Percentiles rank a stretch among this genome's conserved stretches.
These are phyloP conservation scores for Microsporum canis DNA, from an alignment of 2,329 filamentous ascomycete species.

Conservation along the genomic window DNA sequence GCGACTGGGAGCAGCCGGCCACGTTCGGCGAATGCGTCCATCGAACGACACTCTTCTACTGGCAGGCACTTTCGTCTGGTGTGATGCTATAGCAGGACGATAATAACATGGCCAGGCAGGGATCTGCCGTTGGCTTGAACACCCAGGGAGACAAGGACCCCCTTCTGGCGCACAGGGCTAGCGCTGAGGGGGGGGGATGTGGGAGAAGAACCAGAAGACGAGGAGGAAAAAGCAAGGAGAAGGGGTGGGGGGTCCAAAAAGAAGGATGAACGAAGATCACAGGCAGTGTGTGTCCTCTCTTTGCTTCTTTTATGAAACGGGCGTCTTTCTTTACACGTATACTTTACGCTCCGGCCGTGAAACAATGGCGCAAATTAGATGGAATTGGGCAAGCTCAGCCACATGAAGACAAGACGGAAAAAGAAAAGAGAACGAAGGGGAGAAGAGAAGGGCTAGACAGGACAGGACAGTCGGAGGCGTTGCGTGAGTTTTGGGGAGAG, in stretches of 20 bases:
- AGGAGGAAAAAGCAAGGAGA: background rate
- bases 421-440: no score
- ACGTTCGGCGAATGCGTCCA: background rate
- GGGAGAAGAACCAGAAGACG: background rate
- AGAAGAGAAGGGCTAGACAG: no score
- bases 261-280: background rate
- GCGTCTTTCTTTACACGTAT: background rate
- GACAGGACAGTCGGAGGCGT: no score
- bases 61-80: no score
- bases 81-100: background rate
- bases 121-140: background rate
- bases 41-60: no score
- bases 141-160: background rate
- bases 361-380: background rate
- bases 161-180: background rate
- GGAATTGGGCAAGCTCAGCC: background rate
- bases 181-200: background rate
- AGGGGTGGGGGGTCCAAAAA: background rate
- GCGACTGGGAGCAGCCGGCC: no score
- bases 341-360: background rate
- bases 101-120: background rate
- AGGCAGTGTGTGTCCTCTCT: background rate
- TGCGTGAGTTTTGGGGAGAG: no score
- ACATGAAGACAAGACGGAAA: background rate
- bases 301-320: background rate